A percentile compares a stretch with the other conserved stretches of the same genome.
Evolutionary conservation across 345 rosid genomes (phyloP).

Genomic region (Acer saccharum): DNA sequence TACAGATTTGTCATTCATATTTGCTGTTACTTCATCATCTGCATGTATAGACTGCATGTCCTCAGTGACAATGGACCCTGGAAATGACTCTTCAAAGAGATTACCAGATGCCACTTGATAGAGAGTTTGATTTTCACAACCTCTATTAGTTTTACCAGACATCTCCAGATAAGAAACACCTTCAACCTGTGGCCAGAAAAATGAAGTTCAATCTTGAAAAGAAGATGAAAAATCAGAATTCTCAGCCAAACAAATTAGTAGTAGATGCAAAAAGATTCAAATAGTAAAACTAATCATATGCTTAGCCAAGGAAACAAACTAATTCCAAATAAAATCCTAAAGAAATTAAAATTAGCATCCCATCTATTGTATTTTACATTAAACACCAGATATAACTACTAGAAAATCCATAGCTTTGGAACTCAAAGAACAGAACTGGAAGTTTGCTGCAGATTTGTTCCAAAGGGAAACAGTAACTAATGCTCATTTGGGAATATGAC

Average conservation of each 20-base stretch:
- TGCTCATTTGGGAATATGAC: constrained; percentile 7
- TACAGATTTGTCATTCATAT: constrained; percentile 31
- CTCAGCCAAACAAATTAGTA: constrained; percentile 1
- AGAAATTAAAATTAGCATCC: not conserved
- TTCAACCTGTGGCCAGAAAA: constrained; percentile 62
- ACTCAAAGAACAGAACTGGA: constrained; percentile 9
- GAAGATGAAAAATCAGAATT: constrained; percentile 14
- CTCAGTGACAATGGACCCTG: constrained; percentile 16
- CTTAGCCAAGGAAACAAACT: constrained; percentile 2
- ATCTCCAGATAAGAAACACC: constrained; percentile 54
- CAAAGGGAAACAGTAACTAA: not conserved
- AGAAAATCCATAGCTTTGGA: constrained; percentile 6
- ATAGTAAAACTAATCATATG: not conserved
- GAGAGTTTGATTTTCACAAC: constrained; percentile 37
- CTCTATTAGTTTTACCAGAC: constrained; percentile 34
- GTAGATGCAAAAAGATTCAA: not conserved
- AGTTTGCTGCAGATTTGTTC: not conserved
- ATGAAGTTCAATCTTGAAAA: constrained; percentile 19
- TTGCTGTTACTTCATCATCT: constrained; percentile 30
- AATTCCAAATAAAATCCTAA: not conserved
- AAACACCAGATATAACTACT: not conserved
- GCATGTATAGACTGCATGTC: constrained; percentile 27
- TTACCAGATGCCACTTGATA: constrained; percentile 25
- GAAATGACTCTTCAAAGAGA: constrained; percentile 20
- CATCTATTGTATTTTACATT: not conserved